These are phyloP conservation scores for Aspergillus hancockii DNA, from an alignment of 495 filamentous ascomycete genomes.

Conservation along the genomic window DNA sequence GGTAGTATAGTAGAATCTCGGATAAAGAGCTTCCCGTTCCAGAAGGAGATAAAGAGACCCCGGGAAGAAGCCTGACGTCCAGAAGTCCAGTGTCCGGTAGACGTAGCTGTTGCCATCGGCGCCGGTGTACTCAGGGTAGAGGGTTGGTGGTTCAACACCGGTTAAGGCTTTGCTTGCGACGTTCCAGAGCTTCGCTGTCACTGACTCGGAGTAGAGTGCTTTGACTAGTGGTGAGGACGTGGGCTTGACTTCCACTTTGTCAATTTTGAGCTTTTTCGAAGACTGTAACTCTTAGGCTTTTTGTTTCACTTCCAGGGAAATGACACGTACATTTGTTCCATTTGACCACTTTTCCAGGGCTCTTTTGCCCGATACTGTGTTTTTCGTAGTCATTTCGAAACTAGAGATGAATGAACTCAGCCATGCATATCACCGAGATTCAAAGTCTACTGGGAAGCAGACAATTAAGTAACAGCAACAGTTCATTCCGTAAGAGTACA, in stretches of 20 bases:
- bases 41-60: constrained; percentile 36
- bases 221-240: constrained; percentile 3
- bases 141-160: constrained; percentile 23
- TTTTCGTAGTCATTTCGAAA: not conserved
- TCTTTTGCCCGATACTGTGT: not conserved
- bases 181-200: constrained; percentile 35
- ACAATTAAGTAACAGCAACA: too few species aligned
- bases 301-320: not conserved
- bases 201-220: constrained; percentile 26
- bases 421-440: too few species aligned
- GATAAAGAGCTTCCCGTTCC: constrained; percentile 22
- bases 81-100: constrained; percentile 32
- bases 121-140: constrained; percentile 34
- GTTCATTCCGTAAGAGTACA: too few species aligned
- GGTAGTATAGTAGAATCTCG: not conserved
- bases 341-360: not conserved
- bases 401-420: too few species aligned
- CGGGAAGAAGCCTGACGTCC: constrained; percentile 45
- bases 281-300: not conserved
- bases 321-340: not conserved
- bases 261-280: too few species aligned
- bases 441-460: too few species aligned
- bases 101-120: constrained; percentile 26
- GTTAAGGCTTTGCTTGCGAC: constrained; percentile 26
- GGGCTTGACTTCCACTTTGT: not conserved